phyloP scores from a whole-genome alignment of 2,329 filamentous ascomycete genomes.

The Diaporthe vaccinii region DNA sequence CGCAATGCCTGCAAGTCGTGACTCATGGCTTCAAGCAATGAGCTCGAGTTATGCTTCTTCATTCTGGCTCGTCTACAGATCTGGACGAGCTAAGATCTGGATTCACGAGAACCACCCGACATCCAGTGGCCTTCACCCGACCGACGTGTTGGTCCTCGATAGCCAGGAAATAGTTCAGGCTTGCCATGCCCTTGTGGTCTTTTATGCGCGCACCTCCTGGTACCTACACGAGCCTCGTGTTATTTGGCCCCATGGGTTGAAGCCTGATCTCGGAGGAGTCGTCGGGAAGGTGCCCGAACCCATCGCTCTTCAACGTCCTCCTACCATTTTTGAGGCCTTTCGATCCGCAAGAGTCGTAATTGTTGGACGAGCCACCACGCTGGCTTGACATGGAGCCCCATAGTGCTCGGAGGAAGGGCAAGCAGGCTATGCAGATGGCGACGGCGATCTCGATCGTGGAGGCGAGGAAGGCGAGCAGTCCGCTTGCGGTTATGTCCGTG shows the following conservation, averaged over 20 bases:
- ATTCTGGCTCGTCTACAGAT: neutral
- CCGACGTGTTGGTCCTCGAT: neutral
- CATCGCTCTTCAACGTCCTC: neutral
- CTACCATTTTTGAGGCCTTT: neutral
- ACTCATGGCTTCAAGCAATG: no score
- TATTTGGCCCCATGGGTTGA: neutral
- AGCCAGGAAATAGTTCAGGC: neutral
- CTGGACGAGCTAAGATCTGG: neutral
- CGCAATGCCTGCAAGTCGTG: no score
- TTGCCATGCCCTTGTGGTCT: neutral
- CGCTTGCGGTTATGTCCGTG: neutral
- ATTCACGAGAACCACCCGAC: neutral
- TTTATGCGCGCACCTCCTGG: neutral
- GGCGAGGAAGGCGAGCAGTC: conserved; percentile 42
- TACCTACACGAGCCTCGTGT: neutral
- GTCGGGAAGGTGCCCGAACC: conserved; percentile 5
- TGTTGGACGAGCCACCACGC: neutral
- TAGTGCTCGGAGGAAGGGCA: conserved; percentile 13
- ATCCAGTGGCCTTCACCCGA: neutral
- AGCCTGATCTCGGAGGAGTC: conserved; percentile 17
- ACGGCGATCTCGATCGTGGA: conserved; percentile 42
- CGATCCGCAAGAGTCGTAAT: neutral
- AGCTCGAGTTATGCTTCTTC: neutral
- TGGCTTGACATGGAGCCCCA: neutral
- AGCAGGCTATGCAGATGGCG: conserved; percentile 5